Base-by-base conservation (phyloP, 2,329 filamentous ascomycete genomes). In the Neofusicoccum laricinum region DNA sequence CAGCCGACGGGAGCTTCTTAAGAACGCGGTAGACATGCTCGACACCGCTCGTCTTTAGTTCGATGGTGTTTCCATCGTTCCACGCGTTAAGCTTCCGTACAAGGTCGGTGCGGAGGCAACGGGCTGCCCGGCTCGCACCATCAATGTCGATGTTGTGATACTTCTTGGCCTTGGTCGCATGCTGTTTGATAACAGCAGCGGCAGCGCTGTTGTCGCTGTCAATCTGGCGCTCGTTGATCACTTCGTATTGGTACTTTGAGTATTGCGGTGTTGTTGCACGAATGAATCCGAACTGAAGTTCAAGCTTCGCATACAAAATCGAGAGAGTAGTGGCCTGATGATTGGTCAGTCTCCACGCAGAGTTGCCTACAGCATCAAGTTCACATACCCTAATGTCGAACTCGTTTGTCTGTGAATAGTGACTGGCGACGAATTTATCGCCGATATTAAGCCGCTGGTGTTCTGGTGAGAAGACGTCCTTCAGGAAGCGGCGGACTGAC, bases 221-320 rank as follows among this genome's bases (percentile, higher is more conserved):
- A 0, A 80, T 64, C 0, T 69, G 65, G 2, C 67, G 65, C 10
- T 71, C 66, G 62, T 83, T 81, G 1, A 58, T 69, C 0, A 67
- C 49, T 2, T 67, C 75, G 68, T 82, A 89, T 36, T 78, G 79
- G 71, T 88, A 88, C 1, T 79, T 76, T 7, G 79, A 82, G 66
- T 88, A 89, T 45, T 86, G 83, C 0, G 82, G 85, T 0, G 81
- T 88, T 17, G 80, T 82, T 15, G 82, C 85, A 21, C 86, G 80
- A 34, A 89, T 78, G 0, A 88, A 76, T 0, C 77, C 77, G 65
- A 86, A 87, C 2, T 81, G 82, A 4, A 89, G 76, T 69, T 89
- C 87, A 1, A 89, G 75, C n/a, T 84, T 81, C 0, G 86, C 85
- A 59, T 87, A 86, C 15, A 88, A 80, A 58, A 85, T 82, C 43